A percentile compares a stretch with the other conserved stretches of the same genome.
These are phyloP conservation scores for Stylonectria norvegica DNA, from an alignment of 2,329 filamentous ascomycete species.

Conservation along the genomic window DNA sequence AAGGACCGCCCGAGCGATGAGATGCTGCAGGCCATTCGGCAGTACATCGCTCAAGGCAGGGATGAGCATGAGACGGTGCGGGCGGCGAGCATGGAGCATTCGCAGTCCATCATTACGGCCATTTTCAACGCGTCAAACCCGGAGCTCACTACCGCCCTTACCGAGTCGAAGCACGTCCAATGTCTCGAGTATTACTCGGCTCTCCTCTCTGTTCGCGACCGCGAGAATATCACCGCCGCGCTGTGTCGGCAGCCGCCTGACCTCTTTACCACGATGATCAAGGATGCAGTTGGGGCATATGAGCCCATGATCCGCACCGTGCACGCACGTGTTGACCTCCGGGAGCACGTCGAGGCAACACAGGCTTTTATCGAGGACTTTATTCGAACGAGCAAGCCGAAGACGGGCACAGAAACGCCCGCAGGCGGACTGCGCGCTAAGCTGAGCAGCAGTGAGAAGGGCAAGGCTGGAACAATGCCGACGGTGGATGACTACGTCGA, in stretches of 20 bases:
- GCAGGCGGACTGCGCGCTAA: conserved; percentile 5
- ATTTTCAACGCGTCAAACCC: conserved; percentile 58
- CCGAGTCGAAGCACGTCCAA: conserved; percentile 58
- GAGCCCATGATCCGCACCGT: conserved; percentile 71
- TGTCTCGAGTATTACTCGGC: conserved; percentile 69
- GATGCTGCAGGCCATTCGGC: conserved; percentile 58
- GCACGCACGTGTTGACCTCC: conserved; percentile 69
- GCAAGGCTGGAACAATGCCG: conserved; percentile 36
- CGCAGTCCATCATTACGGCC: conserved; percentile 60
- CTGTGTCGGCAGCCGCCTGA: conserved; percentile 69
- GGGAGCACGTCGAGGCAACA: conserved; percentile 62
- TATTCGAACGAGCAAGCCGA: conserved; percentile 55
- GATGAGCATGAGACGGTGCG: conserved; percentile 58
- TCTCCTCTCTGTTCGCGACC: conserved; percentile 67
- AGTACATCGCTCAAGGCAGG: conserved; percentile 51
- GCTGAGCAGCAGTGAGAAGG: conserved; percentile 5
- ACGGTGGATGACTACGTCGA: conserved; percentile 70
- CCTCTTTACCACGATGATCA: conserved; percentile 64
- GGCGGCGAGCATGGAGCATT: conserved; percentile 47
- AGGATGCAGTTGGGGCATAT: conserved; percentile 63
- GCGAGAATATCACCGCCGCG: conserved; percentile 64
- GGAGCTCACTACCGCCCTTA: conserved; percentile 44
- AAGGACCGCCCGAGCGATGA: conserved; percentile 56
- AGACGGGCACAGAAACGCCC: conserved; percentile 24
- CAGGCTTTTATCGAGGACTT: conserved; percentile 70